These are phyloP conservation scores for Fusarium nelsonii DNA, from an alignment of 2,329 filamentous ascomycete species.

Conservation along the genomic window DNA sequence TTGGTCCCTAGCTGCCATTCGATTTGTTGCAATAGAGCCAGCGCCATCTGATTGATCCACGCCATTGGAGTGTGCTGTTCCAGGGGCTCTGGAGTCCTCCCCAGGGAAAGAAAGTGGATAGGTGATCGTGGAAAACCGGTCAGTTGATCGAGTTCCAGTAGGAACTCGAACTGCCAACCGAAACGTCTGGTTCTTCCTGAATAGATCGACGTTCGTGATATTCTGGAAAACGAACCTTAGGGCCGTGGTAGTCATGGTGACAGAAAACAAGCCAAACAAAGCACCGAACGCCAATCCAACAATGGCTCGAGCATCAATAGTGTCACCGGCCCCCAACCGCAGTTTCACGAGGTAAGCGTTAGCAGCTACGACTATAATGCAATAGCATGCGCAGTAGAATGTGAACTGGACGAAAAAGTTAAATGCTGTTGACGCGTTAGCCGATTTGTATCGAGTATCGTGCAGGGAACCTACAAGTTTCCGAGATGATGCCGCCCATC, in stretches of 20 bases:
- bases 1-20: conserved; percentile 54
- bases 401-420: conserved; percentile 95
- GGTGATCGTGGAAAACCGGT: conserved; percentile 64
- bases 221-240: conserved; percentile 78
- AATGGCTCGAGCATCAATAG: conserved; percentile 71
- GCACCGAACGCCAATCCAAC: conserved; percentile 74
- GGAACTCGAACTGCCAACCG: conserved; percentile 81
- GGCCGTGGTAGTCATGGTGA: conserved; percentile 81
- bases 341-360: conserved; percentile 73
- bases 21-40: conserved; percentile 27
- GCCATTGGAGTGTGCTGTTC: conserved; percentile 14
- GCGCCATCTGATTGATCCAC: conserved; percentile 9
- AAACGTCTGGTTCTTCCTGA: conserved; percentile 73
- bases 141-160: conserved; percentile 56
- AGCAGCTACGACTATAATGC: conserved; percentile 71
- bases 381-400: conserved; percentile 77
- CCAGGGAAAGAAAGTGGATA: conserved; percentile 64
- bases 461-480: conserved; percentile 69
- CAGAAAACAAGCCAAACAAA: conserved; percentile 84
- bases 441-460: neutral
- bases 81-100: conserved; percentile 17
- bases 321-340: conserved; percentile 57
- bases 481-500: conserved; percentile 93
- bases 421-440: conserved; percentile 66
- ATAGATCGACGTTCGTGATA: conserved; percentile 85